Evolutionary conservation across 1,284 basidiomycete genomes (phyloP).

Genomic region (Peniophora sp.): DNA sequence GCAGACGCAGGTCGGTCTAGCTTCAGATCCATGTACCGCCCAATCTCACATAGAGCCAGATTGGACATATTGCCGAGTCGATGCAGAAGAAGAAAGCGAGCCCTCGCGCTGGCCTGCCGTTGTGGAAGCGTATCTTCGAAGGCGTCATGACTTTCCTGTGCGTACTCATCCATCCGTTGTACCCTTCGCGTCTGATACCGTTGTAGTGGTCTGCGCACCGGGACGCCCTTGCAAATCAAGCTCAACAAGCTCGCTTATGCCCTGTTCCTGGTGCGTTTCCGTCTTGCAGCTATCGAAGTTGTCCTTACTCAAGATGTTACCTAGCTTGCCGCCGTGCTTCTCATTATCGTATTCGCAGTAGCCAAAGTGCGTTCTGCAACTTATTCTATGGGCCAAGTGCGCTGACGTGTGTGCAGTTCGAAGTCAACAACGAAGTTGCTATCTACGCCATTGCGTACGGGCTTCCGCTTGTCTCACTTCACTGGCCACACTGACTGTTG

Average conservation of each 20-base stretch:
- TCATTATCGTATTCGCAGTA: conserved; percentile 44
- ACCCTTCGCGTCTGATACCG: not conserved
- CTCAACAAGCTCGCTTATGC: conserved; percentile 41
- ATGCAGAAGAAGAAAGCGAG: conserved; percentile 7
- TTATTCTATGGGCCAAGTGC: conserved; percentile 24
- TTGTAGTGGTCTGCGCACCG: conserved; percentile 15
- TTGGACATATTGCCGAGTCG: not conserved
- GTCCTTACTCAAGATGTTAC: not conserved
- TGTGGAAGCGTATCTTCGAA: conserved; percentile 3
- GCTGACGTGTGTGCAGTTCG: conserved; percentile 32
- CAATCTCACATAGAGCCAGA: not conserved
- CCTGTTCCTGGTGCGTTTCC: not conserved
- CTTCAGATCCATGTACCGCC: conserved; percentile 33
- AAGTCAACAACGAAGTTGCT: conserved; percentile 33
- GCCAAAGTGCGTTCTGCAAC: conserved; percentile 52
- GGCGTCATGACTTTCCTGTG: conserved; percentile 9
- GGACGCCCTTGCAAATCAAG: conserved; percentile 58
- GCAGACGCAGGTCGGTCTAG: conserved; percentile 51
- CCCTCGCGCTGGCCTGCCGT: conserved; percentile 4
- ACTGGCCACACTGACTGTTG: too few relatives aligned
- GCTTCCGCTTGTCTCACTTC: not conserved
- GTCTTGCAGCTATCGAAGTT: not conserved
- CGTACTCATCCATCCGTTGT: not conserved
- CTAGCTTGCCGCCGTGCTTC: not conserved
- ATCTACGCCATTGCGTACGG: conserved; percentile 33